Percentiles rank a stretch among this genome's conserved stretches.
phyloP scores from a whole-genome alignment of 2,329 filamentous ascomycete species.

The Xylaria hypoxylon region DNA sequence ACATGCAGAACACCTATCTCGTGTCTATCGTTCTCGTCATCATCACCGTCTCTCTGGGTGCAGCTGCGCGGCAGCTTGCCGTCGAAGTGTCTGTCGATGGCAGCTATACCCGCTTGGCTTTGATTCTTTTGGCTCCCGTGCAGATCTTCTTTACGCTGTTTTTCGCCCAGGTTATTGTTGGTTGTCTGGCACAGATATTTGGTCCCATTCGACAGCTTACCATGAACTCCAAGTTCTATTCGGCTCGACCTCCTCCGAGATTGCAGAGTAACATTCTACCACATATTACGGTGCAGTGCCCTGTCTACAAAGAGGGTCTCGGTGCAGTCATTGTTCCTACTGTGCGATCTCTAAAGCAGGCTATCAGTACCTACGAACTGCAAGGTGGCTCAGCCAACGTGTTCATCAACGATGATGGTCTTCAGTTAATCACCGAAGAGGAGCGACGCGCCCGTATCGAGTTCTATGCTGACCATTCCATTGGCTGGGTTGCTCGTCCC shows the following conservation, averaged over 20 bases:
- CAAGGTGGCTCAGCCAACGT: constrained; percentile 83
- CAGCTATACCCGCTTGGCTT: constrained; percentile 70
- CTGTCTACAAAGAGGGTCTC: constrained; percentile 88
- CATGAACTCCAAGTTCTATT: constrained; percentile 85
- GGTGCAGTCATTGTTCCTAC: constrained; percentile 80
- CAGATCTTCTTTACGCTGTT: constrained; percentile 86
- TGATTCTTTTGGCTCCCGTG: constrained; percentile 74
- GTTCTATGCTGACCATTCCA: constrained; percentile 76
- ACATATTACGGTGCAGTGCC: constrained; percentile 85
- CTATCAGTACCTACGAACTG: constrained; percentile 80
- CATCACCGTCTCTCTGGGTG: constrained; percentile 74
- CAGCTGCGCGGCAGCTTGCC: constrained; percentile 76
- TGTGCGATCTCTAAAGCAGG: constrained; percentile 80
- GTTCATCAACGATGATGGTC: constrained; percentile 80
- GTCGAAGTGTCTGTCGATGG: constrained; percentile 75
- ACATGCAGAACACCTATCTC: constrained; percentile 76
- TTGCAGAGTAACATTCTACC: constrained; percentile 69
- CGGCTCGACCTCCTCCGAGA: constrained; percentile 74
- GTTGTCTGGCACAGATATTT: constrained; percentile 79
- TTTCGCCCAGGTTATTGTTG: constrained; percentile 82
- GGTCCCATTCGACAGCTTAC: constrained; percentile 80
- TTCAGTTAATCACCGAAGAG: constrained; percentile 74
- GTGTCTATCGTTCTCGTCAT: constrained; percentile 75
- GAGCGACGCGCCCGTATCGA: constrained; percentile 72
- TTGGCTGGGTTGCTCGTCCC: constrained; percentile 76